Conservation (phyloP, 805 yeast species). For the Millerozyma miso region DNA sequence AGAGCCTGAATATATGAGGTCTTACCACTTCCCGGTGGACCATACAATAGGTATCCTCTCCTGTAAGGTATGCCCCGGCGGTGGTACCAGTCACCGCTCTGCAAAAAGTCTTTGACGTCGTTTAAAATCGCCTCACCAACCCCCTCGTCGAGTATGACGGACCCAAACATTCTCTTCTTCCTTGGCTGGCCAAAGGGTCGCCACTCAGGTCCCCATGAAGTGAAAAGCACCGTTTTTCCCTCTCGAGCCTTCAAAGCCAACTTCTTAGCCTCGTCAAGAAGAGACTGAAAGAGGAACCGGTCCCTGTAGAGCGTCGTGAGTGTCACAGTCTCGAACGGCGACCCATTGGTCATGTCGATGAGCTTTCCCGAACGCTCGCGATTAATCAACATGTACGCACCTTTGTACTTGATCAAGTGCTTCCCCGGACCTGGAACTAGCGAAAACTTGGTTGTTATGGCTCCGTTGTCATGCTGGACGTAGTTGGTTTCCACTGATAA, state of each 20-base stretch:
- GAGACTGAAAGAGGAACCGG: constrained; percentile 59
- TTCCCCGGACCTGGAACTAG: constrained; percentile 97
- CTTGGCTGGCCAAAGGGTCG: constrained; percentile 96
- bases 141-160: constrained; percentile 80
- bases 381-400: constrained; percentile 83
- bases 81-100: constrained; percentile 85
- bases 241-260: constrained; percentile 79
- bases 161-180: constrained; percentile 74
- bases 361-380: constrained; percentile 88
- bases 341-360: constrained; percentile 83
- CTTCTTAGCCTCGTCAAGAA: constrained; percentile 78
- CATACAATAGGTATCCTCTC: constrained; percentile 88
- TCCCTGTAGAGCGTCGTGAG: constrained; percentile 87
- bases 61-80: constrained; percentile 97
- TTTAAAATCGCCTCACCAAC: constrained; percentile 58
- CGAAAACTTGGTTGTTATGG: constrained; percentile 80
- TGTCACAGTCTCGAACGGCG: constrained; percentile 96
- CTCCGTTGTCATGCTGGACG: constrained; percentile 88
- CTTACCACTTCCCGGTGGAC: constrained; percentile 98
- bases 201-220: constrained; percentile 99
- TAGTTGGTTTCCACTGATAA: constrained; percentile 84
- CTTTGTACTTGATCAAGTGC: constrained; percentile 79
- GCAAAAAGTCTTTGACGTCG: constrained; percentile 79
- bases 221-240: constrained; percentile 90
- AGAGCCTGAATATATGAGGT: constrained; percentile 94